A percentile compares a stretch with the other conserved stretches of the same genome.
phyloP scores from a whole-genome alignment of 768 basidiomycete genomes.

The Kwoniella sp. region DNA sequence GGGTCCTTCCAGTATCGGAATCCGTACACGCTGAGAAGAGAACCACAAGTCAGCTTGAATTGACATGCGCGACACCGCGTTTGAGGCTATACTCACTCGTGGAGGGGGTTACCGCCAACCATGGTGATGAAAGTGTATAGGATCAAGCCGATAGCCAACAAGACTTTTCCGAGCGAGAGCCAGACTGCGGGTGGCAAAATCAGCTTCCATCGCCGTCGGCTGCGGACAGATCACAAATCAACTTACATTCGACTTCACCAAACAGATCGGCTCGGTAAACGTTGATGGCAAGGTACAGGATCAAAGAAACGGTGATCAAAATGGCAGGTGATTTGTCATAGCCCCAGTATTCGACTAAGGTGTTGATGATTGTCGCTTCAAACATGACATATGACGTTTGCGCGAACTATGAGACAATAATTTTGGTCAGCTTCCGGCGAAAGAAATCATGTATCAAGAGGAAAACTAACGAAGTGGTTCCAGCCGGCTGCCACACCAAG shows the following conservation, averaged over 20 bases:
- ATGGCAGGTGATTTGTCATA: constrained; percentile 24
- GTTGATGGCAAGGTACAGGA: constrained; percentile 26
- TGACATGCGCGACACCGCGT: not conserved
- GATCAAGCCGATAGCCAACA: constrained; percentile 61
- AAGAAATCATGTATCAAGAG: not conserved
- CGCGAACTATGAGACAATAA: constrained; percentile 16
- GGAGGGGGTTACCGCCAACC: constrained; percentile 65
- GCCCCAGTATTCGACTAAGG: constrained; percentile 31
- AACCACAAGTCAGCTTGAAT: constrained; percentile 43
- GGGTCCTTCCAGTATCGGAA: constrained; percentile 36
- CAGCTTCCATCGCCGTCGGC: not conserved
- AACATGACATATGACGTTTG: constrained; percentile 24
- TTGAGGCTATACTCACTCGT: constrained; percentile 57
- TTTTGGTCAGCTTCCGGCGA: not conserved
- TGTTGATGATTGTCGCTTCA: constrained; percentile 32
- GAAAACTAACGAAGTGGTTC: constrained; percentile 20
- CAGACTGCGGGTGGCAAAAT: constrained; percentile 7
- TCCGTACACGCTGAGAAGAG: constrained; percentile 10
- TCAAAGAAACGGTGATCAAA: constrained; percentile 20
- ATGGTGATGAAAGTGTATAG: constrained; percentile 65
- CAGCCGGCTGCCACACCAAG: constrained; percentile 22
- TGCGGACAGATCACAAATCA: not conserved
- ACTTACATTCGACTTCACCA: constrained; percentile 33
- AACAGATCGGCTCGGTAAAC: constrained; percentile 27
- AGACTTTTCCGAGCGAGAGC: constrained; percentile 53